A percentile compares a stretch with the other conserved stretches of the same genome.
phyloP scores from a whole-genome alignment of 495 filamentous ascomycete genomes.

The Jackrogersella multiformis region DNA sequence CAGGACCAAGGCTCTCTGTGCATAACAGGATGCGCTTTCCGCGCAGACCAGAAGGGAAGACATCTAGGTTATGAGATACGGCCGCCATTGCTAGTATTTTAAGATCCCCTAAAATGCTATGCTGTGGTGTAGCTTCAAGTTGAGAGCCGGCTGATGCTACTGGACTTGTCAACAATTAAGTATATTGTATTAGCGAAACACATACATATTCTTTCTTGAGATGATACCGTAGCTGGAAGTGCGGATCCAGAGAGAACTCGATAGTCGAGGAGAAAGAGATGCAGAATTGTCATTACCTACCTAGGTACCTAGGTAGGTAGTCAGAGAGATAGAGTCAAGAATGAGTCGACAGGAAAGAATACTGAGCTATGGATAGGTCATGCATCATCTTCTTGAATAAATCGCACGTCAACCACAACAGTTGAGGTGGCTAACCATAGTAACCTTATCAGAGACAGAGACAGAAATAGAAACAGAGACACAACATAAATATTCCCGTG shows the following conservation, averaged over 20 bases:
- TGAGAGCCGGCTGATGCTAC: not conserved
- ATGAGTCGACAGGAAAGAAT: not conserved
- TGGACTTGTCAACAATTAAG: not conserved
- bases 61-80: slow-evolving; percentile 38
- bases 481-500: slow-evolving; percentile 10
- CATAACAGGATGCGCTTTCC: slow-evolving; percentile 67
- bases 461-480: not conserved
- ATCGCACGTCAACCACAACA: no score
- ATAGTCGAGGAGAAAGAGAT: no score
- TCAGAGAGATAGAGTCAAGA: not conserved
- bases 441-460: no score
- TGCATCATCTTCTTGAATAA: no score
- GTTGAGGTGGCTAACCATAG: no score
- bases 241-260: no score
- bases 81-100: slow-evolving; percentile 2
- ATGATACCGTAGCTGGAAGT: not conserved
- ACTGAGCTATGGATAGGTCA: no score
- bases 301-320: not conserved
- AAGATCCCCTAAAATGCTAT: not conserved
- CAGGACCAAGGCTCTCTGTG: slow-evolving; percentile 71
- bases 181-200: not conserved
- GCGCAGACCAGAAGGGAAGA: slow-evolving; percentile 56
- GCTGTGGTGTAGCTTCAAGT: not conserved
- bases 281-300: no score
- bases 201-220: not conserved